Conservation (phyloP, 2,329 filamentous ascomycete genomes). For the Claviceps sp. region DNA sequence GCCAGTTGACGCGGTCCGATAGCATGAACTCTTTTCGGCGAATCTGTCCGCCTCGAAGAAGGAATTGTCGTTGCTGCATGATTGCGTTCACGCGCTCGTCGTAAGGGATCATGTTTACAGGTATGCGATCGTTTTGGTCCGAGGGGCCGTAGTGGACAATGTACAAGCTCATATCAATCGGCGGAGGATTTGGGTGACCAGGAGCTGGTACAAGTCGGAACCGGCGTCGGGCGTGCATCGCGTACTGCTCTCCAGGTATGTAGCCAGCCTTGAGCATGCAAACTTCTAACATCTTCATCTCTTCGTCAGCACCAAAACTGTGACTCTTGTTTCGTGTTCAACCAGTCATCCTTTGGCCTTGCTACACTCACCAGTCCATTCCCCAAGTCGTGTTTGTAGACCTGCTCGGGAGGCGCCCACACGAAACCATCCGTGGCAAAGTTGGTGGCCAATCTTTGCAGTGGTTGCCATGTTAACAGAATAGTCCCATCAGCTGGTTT, state of each 20-base stretch:
- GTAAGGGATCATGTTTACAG: slow-evolving; percentile 51
- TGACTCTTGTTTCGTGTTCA: too few species aligned
- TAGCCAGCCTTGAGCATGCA: slow-evolving; percentile 73
- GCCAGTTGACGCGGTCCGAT: slow-evolving; percentile 80
- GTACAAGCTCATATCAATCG: slow-evolving; percentile 72
- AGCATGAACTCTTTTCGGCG: slow-evolving; percentile 91
- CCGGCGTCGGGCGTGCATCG: slow-evolving; percentile 67
- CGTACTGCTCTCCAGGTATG: slow-evolving; percentile 58
- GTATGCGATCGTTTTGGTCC: slow-evolving; percentile 60
- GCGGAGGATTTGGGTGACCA: slow-evolving; percentile 53
- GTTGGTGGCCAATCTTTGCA: slow-evolving; percentile 53
- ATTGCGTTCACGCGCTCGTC: slow-evolving; percentile 46
- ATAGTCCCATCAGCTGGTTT: slow-evolving; percentile 70
- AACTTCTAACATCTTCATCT: slow-evolving; percentile 69
- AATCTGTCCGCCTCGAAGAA: slow-evolving; percentile 64
- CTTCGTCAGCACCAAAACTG: not conserved
- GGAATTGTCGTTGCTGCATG: slow-evolving; percentile 49
- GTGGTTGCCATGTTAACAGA: slow-evolving; percentile 79
- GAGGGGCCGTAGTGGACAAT: slow-evolving; percentile 79
- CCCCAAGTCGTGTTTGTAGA: slow-evolving; percentile 59
- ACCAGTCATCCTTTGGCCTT: not conserved
- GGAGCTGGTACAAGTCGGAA: slow-evolving; percentile 72
- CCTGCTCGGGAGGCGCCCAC: slow-evolving; percentile 72
- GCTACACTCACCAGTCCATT: slow-evolving; percentile 37
- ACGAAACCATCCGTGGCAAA: slow-evolving; percentile 88